Evolutionary conservation across 306 rosid species (phyloP), one percentile per base, ranked within the genome.

Genomic region (Acmispon strigosus): DNA sequence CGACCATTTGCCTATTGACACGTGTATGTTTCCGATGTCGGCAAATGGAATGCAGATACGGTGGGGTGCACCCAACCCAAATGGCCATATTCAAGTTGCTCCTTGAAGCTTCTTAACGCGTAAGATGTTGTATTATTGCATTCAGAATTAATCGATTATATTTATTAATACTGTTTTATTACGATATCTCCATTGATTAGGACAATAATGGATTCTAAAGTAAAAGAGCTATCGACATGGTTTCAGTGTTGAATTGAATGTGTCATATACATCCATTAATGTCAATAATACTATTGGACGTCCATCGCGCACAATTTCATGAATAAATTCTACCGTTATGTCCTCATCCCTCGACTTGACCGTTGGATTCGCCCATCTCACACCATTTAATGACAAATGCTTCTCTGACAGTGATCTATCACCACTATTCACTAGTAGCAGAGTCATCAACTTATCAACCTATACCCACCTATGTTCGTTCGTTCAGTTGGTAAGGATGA

Each of bases 21-120:
- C 83, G 72, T 73, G 72, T 19, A 0, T 0, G 0, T 2, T 1
- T 14, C 0, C 6, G 2, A 0, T 44, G 83, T 73, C 67, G 83
- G 79, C 47, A 18, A 57, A 1, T 71, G 69, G 77, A 70, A 22
- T n/a, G 12, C 41, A 7, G 54, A 70, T 11, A 54, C 45, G 73
- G 67, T 7, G 6, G 19, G 39, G 16, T 39, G 15, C 27, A 7
- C 8, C 45, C 2, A 7, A 6, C 8, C 24, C 1, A 8, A 1
- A 8, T 37, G 34, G 5, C 3, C 2, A 22, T 1, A 22, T 22
- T 22, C 2, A 22, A 22, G 24, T 22, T 22, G 24, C 32, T 27
- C 2, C 32, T 27, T 27, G 32, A 27, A 27, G 32, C 32, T 27
- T 27, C 32, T 27, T 27, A 27, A 27, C 32, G 32, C 32, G 32